Evolutionary conservation across 1,139 yeast species (phyloP), one percentile per base, ranked within the genome.

Genomic region (Taphrina pruni): DNA sequence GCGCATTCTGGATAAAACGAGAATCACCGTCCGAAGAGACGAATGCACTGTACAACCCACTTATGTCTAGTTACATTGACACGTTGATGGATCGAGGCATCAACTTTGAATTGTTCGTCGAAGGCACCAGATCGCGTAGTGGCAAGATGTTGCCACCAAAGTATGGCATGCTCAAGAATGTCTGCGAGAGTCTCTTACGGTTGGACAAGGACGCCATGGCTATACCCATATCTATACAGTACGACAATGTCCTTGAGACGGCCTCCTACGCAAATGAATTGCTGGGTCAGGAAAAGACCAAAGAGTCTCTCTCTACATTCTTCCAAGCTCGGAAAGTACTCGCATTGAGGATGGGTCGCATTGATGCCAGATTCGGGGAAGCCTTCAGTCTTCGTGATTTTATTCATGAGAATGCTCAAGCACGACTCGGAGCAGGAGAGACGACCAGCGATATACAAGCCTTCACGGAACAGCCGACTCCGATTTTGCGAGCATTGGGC

Each of bases 111-210:
- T 87, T 88, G 69, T 87, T 87, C 73, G 85, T 87, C 69, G 90
- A 87, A 75, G 90, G 90, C 21, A 86, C 88, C 1, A 81, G 90
- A 69, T 86, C 89, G 1, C 81, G 90, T 72, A 87, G 87, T 70
- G 90, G 90, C 17, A 87, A 87, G 75, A 78, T 86, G 65, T 79
- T 87, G 51, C 81, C 87, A 38, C 90, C 90, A 9, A 87, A 87
- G 74, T 86, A 85, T 74, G 90, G 90, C 17, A 84, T 87, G 70
- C 80, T 87, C 73, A 87, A 86, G 76, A 82, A 83, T 70, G 79
- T 84, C 55, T 64, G 67, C 38, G 67, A 64, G 35, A 52, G 60
- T 54, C 78, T 83, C 61, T 11, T 60, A 6, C 79, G 82, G 50
- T 69, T 72, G 41, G 87, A 84, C 71, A 79, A 81, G n/a, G 86